Base-by-base conservation (phyloP, 2,329 filamentous ascomycete species). In the Calonectria leucothoes region DNA sequence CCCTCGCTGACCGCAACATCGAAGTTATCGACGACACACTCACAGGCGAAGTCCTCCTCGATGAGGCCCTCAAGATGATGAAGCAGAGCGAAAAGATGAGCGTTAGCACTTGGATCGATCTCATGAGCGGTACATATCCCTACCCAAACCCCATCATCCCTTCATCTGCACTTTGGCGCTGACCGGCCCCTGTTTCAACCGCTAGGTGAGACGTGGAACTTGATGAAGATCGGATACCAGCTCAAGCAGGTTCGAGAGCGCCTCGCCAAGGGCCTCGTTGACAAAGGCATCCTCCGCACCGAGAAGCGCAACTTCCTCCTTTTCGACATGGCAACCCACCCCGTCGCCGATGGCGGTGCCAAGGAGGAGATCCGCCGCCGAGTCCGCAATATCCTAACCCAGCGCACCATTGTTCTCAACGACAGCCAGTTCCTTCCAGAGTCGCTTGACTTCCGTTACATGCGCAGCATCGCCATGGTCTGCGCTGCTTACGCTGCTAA, bases 211-310 rank as follows among this genome's bases (percentile, higher is more conserved):
- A 99, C 97, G 69, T 99, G 97, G 97, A 99, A 99, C 84, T 88
- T 99, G 77, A 98, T 99, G 97, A 99, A 99, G 89, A 99, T 99
- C 81, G 97, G 97, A 84, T 99, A 99, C 86, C 97, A 99, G 88
- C 91, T 99, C 80, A 99, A 99, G 88, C 97, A 99, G 90, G 97
- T 99, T 72, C 95, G 97, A 83, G 97, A 99, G 88, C 94, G 97
- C 71, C 91, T 99, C 71, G 96, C 96, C 82, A 99, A 99, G 87
- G 97, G 97, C 39, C 92, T 99, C 57, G 97, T 99, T 77, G 97
- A 99, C 88, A 99, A 99, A 88, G 97, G 97, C 82, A 98, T 99
- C 83, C 91, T 99, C 72, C 95, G 97, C 81, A 99, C 97, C 74
- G 97, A 99, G 86, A 99, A 99, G 89, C 95, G 95, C 86, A 99